phyloP scores from a whole-genome alignment of 257 asterid species.

The Ajuga chamaepitys region DNA sequence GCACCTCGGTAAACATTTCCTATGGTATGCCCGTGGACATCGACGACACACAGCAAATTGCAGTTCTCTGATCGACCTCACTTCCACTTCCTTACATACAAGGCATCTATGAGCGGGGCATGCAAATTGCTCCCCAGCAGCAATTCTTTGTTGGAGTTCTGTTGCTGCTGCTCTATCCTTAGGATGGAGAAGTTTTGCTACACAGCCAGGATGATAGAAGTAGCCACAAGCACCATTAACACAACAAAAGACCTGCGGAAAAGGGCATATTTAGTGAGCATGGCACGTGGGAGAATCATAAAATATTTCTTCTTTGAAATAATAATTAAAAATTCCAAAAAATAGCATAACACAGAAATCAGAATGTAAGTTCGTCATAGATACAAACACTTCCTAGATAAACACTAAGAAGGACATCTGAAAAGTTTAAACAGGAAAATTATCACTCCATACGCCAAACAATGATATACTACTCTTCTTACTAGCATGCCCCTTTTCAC shows the following conservation, averaged over 20 bases:
- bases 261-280: slow-evolving; percentile 1
- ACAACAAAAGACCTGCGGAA: slow-evolving; percentile 78
- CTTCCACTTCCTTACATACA: slow-evolving; percentile 63
- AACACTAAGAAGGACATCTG: background rate
- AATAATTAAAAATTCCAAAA: background rate
- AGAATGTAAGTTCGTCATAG: background rate
- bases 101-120: slow-evolving; percentile 81
- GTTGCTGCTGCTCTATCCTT: slow-evolving; percentile 40
- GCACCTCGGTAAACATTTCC: slow-evolving; percentile 91
- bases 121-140: slow-evolving; percentile 66
- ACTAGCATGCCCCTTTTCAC: background rate
- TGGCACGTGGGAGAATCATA: background rate
- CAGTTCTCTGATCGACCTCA: slow-evolving; percentile 32
- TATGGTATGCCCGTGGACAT: slow-evolving; percentile 88
- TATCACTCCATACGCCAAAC: background rate
- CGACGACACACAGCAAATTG: slow-evolving; percentile 97
- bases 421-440: background rate
- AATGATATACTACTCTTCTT: background rate
- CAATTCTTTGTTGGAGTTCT: slow-evolving; percentile 43
- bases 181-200: slow-evolving; percentile 57
- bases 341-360: background rate
- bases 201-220: slow-evolving; percentile 86
- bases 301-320: background rate
- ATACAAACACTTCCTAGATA: background rate
- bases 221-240: slow-evolving; percentile 82